phyloP scores from a whole-genome alignment of 2,329 filamentous ascomycete species.

The Sporothrix pallida region DNA sequence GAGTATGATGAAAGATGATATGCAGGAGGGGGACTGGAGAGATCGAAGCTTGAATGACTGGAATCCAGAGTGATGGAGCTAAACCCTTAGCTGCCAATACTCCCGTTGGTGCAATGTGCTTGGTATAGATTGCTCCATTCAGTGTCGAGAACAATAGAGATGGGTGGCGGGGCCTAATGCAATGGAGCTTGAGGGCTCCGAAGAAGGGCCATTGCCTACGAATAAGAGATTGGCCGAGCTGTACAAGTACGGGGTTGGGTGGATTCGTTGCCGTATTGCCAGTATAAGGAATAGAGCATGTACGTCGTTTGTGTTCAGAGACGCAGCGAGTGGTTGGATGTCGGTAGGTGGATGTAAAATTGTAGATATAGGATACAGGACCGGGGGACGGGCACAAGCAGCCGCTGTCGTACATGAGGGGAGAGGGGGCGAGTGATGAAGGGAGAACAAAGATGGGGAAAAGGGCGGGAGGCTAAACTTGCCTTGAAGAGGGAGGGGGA shows the following conservation, averaged over 20 bases:
- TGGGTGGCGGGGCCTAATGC: constrained; percentile 14
- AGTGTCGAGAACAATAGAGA: not conserved
- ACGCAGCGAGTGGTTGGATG: constrained; percentile 5
- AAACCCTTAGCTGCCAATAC: not conserved
- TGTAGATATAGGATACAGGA: not conserved
- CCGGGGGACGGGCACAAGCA: constrained; percentile 23
- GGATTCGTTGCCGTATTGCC: not conserved
- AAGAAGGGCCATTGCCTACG: constrained; percentile 32
- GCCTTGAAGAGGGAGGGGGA: not conserved
- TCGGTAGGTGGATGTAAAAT: not conserved
- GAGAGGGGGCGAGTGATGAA: not conserved
- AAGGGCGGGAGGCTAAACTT: not conserved
- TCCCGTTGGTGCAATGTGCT: not conserved
- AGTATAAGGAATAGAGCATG: not conserved
- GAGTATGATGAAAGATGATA: not conserved
- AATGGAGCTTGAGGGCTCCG: constrained; percentile 23
- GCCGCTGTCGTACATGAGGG: constrained; percentile 25
- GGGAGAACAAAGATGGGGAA: not conserved
- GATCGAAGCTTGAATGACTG: not conserved
- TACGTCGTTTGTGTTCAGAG: not conserved
- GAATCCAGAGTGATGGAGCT: not conserved
- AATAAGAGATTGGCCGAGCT: constrained; percentile 12
- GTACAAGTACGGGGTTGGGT: not conserved
- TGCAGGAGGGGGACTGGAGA: not conserved
- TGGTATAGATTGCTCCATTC: constrained; percentile 11